phyloP scores from a whole-genome alignment of 108 stramenopile genomes.

The Nannochloropsis gaditana region DNA sequence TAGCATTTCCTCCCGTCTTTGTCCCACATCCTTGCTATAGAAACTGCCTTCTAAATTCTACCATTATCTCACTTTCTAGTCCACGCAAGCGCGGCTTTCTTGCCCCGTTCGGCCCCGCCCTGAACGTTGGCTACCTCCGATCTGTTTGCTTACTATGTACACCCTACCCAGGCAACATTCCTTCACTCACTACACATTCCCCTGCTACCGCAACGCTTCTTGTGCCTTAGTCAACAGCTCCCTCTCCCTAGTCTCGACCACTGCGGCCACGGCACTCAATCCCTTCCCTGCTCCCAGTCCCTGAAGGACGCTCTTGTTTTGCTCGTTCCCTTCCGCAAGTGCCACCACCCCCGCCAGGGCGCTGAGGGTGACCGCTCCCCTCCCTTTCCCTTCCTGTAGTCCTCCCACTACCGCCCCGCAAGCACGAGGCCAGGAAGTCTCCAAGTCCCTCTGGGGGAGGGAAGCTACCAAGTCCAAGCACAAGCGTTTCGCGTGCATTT shows the following conservation, averaged over 20 bases:
- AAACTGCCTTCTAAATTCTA: too few species aligned
- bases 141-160: too few species aligned
- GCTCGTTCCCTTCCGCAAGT: not conserved
- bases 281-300: not conserved
- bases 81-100: too few species aligned
- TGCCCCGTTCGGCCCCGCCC: too few species aligned
- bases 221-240: not conserved
- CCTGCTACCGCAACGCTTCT: not conserved
- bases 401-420: not conserved
- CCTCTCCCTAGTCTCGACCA: not conserved
- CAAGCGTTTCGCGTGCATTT: not conserved
- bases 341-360: not conserved
- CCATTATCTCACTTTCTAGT: too few species aligned
- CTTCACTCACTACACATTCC: not conserved
- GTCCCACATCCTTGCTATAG: too few species aligned
- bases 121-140: too few species aligned
- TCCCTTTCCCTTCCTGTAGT: not conserved
- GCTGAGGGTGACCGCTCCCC: not conserved
- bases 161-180: not conserved
- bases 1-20: too few species aligned
- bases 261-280: not conserved
- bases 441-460: not conserved
- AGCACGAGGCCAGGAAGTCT: not conserved
- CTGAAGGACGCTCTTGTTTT: not conserved
- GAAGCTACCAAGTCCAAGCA: conserved; percentile 1